These are phyloP conservation scores for Stentor roeselii DNA, from an alignment of 73 alveolate species.

Conservation along the genomic window DNA sequence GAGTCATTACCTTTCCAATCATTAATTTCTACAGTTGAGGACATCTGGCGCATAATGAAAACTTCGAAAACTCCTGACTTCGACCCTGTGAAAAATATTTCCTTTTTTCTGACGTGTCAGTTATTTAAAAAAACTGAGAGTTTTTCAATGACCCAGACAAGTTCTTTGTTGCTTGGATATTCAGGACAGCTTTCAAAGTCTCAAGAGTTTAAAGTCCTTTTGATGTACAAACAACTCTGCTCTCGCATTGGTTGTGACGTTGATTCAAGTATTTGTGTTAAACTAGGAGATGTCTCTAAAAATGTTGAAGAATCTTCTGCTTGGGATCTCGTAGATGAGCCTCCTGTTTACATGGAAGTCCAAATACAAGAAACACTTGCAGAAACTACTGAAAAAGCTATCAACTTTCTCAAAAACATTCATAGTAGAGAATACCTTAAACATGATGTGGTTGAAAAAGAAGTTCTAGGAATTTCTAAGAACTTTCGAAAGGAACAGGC, in stretches of 20 bases:
- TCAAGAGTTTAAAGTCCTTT: no score
- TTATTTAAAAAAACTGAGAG: no score
- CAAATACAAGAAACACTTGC: neutral
- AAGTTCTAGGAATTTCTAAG: neutral
- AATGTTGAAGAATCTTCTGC: neutral
- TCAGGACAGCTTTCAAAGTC: no score
- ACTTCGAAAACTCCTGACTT: neutral
- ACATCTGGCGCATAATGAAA: neutral
- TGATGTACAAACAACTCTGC: no score
- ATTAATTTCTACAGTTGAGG: neutral
- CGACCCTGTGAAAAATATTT: neutral
- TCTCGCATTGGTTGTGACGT: no score
- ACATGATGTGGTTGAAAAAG: neutral
- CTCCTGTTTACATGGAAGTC: neutral
- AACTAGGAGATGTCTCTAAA: no score
- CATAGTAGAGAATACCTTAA: neutral
- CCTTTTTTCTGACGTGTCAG: neutral
- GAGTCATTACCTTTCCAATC: neutral
- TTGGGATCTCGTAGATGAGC: neutral
- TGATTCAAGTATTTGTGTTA: no score
- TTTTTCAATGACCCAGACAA: no score
- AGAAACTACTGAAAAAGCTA: neutral
- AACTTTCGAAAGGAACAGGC: neutral
- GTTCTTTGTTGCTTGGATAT: no score
- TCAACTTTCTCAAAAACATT: neutral